Conservation (phyloP, 2,329 filamentous ascomycete genomes). For the Phaeosphaeria sp. region DNA sequence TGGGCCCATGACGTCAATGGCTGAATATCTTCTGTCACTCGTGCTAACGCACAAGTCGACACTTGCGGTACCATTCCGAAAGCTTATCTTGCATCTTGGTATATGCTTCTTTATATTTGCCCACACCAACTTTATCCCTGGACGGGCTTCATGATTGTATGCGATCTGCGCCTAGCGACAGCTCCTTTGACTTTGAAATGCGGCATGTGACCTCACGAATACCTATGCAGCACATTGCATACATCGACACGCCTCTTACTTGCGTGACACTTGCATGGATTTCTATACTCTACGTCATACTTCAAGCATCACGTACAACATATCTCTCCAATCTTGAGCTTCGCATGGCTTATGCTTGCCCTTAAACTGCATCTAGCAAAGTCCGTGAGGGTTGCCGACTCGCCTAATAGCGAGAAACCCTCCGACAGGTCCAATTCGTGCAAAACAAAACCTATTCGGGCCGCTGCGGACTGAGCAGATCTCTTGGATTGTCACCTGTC, state of each 20-base stretch:
- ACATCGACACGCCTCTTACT: background rate
- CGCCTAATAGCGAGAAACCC: slow-evolving; percentile 2
- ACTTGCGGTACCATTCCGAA: background rate
- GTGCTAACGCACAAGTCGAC: background rate
- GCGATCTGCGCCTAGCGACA: background rate
- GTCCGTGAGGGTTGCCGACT: background rate
- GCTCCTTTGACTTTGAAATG: too few species aligned
- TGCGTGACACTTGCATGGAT: too few species aligned
- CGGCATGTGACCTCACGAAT: background rate
- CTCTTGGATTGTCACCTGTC: background rate
- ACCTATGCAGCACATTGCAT: background rate
- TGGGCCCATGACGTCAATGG: too few species aligned
- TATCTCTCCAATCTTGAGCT: background rate
- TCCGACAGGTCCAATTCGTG: background rate
- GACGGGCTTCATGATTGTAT: background rate
- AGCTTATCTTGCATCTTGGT: background rate
- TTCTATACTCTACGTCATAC: background rate
- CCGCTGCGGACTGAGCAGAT: background rate
- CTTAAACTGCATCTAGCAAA: background rate
- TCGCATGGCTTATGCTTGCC: background rate
- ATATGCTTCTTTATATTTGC: background rate
- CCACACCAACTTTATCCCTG: too few species aligned
- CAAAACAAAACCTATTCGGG: background rate
- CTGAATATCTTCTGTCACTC: too few species aligned
- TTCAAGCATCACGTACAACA: background rate